A percentile compares a stretch with the other conserved stretches of the same genome.
Evolutionary conservation across 352 stramenopile species (phyloP).

Genomic region (Blastocystis hominis): DNA sequence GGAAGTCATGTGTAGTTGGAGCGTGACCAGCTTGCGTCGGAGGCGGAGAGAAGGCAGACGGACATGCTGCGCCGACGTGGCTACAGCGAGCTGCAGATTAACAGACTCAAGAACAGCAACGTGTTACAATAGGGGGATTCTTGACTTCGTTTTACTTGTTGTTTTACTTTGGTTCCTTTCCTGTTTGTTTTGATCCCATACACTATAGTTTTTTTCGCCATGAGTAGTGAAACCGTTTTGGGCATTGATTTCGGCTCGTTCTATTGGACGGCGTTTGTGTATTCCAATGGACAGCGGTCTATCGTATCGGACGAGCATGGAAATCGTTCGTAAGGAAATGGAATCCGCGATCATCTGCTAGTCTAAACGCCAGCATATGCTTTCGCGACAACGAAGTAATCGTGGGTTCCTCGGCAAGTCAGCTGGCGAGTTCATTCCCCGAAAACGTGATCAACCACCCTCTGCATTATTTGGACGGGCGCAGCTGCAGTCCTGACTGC

Average conservation of each 20-base stretch:
- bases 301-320: constrained; percentile 11
- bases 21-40: not conserved
- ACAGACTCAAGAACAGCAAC: not conserved
- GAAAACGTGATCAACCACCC: not conserved
- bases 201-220: not conserved
- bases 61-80: not conserved
- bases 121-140: not conserved
- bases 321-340: constrained; percentile 1
- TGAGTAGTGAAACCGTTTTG: not conserved
- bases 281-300: not conserved
- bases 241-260: constrained; percentile 14
- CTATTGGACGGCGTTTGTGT: not conserved
- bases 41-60: constrained; percentile 25
- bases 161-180: constrained; percentile 6
- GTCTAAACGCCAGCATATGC: not conserved
- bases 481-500: not conserved
- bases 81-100: constrained; percentile 27
- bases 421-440: not conserved
- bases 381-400: not conserved
- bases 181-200: not conserved
- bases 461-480: constrained; percentile 3
- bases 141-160: not conserved
- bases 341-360: not conserved
- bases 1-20: not conserved
- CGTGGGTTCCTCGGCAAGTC: not conserved